phyloP scores from a whole-genome alignment of 306 rosid species.

The Carpinus fangiana region DNA sequence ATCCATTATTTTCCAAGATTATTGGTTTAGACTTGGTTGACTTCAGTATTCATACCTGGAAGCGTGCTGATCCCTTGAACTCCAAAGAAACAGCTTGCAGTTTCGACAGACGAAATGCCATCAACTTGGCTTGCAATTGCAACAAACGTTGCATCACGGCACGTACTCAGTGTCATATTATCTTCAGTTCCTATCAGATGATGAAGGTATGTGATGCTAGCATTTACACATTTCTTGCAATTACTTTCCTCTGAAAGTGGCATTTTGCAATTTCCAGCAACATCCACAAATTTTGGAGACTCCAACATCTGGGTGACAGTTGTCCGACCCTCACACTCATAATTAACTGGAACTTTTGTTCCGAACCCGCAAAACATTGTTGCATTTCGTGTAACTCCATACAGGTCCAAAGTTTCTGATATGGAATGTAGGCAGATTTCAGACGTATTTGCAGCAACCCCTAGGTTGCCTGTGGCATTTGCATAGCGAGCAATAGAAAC shows the following conservation, averaged over 20 bases:
- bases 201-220: slow-evolving; percentile 73
- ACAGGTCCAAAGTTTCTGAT: slow-evolving; percentile 60
- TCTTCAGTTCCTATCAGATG: slow-evolving; percentile 61
- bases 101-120: slow-evolving; percentile 54
- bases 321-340: slow-evolving; percentile 76
- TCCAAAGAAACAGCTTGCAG: slow-evolving; percentile 90
- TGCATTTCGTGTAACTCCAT: slow-evolving; percentile 80
- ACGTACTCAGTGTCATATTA: slow-evolving; percentile 78
- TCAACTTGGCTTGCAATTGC: slow-evolving; percentile 85
- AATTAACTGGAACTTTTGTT: slow-evolving; percentile 78
- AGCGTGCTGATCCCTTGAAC: slow-evolving; percentile 66
- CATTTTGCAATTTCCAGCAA: slow-evolving; percentile 53
- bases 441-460: slow-evolving; percentile 66
- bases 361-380: slow-evolving; percentile 85
- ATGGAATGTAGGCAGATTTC: slow-evolving; percentile 67
- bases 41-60: slow-evolving; percentile 49
- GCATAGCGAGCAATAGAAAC: slow-evolving; percentile 79
- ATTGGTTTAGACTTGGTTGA: neutral
- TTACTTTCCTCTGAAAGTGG: slow-evolving; percentile 66
- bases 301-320: slow-evolving; percentile 78
- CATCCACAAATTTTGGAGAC: slow-evolving; percentile 76
- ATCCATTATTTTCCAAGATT: neutral
- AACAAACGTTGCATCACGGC: slow-evolving; percentile 89
- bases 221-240: slow-evolving; percentile 83
- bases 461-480: slow-evolving; percentile 73